Conservation (phyloP, 805 yeast species). For the Ogataea nitratoaversa region DNA sequence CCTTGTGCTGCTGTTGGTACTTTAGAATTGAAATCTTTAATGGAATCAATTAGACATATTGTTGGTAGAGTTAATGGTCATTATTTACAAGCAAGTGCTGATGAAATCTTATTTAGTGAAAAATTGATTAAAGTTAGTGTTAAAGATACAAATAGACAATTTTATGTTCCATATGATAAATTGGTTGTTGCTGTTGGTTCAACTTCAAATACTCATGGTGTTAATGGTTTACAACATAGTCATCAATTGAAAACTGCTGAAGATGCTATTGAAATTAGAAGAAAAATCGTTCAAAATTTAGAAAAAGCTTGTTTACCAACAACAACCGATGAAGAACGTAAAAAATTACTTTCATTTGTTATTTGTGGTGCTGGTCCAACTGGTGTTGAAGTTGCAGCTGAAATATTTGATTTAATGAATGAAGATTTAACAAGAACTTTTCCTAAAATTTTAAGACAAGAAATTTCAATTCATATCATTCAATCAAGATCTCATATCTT, state of each 20-base stretch:
- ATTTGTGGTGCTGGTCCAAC: slow-evolving; percentile 78
- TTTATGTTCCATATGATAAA: slow-evolving; percentile 70
- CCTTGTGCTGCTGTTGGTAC: slow-evolving; percentile 74
- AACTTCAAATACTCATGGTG: slow-evolving; percentile 65
- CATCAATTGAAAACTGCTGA: slow-evolving; percentile 61
- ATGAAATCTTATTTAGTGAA: slow-evolving; percentile 51
- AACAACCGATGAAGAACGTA: slow-evolving; percentile 58
- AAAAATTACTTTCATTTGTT: slow-evolving; percentile 55
- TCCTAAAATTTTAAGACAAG: slow-evolving; percentile 58
- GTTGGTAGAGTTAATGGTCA: slow-evolving; percentile 52
- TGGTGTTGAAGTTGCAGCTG: slow-evolving; percentile 73
- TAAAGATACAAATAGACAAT: slow-evolving; percentile 40
- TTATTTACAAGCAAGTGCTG: slow-evolving; percentile 59
- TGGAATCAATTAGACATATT: slow-evolving; percentile 60
- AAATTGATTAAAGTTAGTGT: slow-evolving; percentile 54
- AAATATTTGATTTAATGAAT: slow-evolving; percentile 59
- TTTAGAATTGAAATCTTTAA: slow-evolving; percentile 56
- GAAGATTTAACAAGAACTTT: slow-evolving; percentile 56
- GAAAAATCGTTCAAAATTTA: slow-evolving; percentile 49
- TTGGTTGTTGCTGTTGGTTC: slow-evolving; percentile 68
- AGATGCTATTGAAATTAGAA: slow-evolving; percentile 55
- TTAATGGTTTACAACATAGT: slow-evolving; percentile 60
- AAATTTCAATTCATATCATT: slow-evolving; percentile 62
- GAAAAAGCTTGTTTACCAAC: slow-evolving; percentile 66
- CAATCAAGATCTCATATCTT: slow-evolving; percentile 66